Conservation (phyloP, 2,329 filamentous ascomycete genomes). For the Pseudogymnoascus sp. region DNA sequence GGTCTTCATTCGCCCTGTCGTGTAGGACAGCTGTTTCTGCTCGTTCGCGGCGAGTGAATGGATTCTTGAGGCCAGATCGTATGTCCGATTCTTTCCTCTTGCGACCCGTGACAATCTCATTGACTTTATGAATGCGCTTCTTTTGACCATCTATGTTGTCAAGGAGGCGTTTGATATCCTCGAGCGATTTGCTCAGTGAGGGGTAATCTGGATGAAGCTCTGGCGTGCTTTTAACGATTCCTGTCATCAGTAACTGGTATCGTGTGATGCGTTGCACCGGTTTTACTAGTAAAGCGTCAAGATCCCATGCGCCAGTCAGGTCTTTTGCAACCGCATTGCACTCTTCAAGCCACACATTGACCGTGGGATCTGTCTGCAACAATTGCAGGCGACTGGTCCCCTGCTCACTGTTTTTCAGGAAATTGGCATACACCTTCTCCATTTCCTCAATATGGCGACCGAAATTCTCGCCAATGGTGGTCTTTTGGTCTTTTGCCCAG, state of each 20-base stretch:
- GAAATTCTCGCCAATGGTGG: constrained; percentile 25
- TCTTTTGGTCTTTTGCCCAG: constrained; percentile 22
- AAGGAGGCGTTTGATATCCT: constrained; percentile 47
- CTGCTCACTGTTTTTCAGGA: constrained; percentile 53
- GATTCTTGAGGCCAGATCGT: constrained; percentile 73
- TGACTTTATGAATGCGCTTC: constrained; percentile 86
- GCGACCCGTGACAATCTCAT: constrained; percentile 69
- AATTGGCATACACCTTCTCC: constrained; percentile 52
- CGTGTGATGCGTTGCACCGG: constrained; percentile 92
- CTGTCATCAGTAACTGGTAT: constrained; percentile 78
- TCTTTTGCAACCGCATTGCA: constrained; percentile 90
- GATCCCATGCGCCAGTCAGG: constrained; percentile 85
- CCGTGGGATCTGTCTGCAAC: constrained; percentile 55
- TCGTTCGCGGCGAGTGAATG: constrained; percentile 59
- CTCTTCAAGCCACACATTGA: constrained; percentile 80
- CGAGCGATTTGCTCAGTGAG: constrained; percentile 49
- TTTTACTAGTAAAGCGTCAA: constrained; percentile 95
- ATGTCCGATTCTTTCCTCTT: constrained; percentile 87
- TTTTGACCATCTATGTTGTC: constrained; percentile 92
- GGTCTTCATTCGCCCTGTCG: constrained; percentile 60
- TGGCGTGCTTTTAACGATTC: constrained; percentile 72
- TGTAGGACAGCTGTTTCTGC: constrained; percentile 20
- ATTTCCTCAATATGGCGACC: constrained; percentile 48
- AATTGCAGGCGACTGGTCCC: constrained; percentile 53
- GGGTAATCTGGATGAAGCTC: constrained; percentile 74